Conservation (phyloP, 345 rosid genomes). For the Brassica carinata region DNA sequence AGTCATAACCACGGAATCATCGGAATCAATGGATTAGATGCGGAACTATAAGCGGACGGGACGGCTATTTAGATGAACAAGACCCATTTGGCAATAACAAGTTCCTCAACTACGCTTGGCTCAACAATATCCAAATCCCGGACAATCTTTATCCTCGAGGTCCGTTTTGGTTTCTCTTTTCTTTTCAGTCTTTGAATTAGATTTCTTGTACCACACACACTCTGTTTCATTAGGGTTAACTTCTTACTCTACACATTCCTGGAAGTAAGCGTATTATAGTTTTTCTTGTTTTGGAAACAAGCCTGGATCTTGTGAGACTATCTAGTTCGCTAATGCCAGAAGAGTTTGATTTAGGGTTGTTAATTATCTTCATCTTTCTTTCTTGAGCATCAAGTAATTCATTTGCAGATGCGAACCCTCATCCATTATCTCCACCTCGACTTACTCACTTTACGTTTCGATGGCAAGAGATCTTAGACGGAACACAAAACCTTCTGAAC, state of each 20-base stretch:
- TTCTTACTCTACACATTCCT: not conserved
- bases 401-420: not conserved
- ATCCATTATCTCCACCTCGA: not conserved
- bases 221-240: not conserved
- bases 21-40: not conserved
- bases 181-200: not conserved
- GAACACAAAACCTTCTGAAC: not conserved
- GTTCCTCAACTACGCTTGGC: not conserved
- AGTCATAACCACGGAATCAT: not conserved
- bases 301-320: no score
- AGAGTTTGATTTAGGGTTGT: not conserved
- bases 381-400: not conserved
- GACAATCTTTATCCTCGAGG: constrained; percentile 2
- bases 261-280: no score
- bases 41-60: not conserved
- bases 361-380: not conserved
- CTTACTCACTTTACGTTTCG: not conserved
- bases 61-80: not conserved
- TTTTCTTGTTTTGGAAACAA: no score
- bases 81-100: constrained; percentile 7
- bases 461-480: not conserved
- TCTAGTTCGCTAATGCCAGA: not conserved
- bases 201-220: not conserved
- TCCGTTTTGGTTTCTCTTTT: not conserved
- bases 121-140: not conserved